Base-by-base conservation (phyloP, 306 rosid species). In the Betula pendula region DNA sequence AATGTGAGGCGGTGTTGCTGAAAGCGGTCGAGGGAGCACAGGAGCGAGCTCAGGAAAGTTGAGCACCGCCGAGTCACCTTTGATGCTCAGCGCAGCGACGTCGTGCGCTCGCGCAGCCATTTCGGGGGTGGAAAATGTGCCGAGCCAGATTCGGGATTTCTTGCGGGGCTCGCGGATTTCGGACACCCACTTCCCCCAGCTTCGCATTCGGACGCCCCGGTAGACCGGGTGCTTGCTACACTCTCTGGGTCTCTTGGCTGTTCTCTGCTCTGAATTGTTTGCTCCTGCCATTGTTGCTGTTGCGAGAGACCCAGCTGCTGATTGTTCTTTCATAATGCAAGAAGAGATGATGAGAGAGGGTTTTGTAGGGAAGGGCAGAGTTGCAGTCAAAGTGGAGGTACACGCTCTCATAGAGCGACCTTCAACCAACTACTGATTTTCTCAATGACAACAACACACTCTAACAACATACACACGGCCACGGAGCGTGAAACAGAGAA, bases 181-280 rank as follows among this genome's bases (percentile, higher is more conserved):
- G 13, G 82, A 71, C 13, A 78, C 82, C 82, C 82, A 78, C 60
- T 78, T 78, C 1, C 82, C 82, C 82, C 82, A 78, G 62, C 77
- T 78, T 14, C 82, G 73, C 53, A 15, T 71, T 43, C 82, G 60
- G 5, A 78, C 82, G 22, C 82, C 82, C 40, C 82, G 63, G 72
- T 59, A 78, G 17, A 72, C 68, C 13, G 77, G 44, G 29, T 59
- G 76, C 15, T 33, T 78, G 25, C 50, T 29, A 17, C 77, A 35
- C 22, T 50, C 76, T 52, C 76, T 60, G 60, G 63, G 25, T n/a
- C 60, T 75, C 33, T 62, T 68, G 13, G 9, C 27, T 22, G 22
- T 25, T n/a, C 65, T 70, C 60, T 25, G 7, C 16, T 70, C 70
- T 69, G 75, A 69, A 69, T 44, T 77, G 60, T 45, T 70, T 2